Base-by-base conservation (phyloP, 495 filamentous ascomycete species). In the Acidiella bohemica region DNA sequence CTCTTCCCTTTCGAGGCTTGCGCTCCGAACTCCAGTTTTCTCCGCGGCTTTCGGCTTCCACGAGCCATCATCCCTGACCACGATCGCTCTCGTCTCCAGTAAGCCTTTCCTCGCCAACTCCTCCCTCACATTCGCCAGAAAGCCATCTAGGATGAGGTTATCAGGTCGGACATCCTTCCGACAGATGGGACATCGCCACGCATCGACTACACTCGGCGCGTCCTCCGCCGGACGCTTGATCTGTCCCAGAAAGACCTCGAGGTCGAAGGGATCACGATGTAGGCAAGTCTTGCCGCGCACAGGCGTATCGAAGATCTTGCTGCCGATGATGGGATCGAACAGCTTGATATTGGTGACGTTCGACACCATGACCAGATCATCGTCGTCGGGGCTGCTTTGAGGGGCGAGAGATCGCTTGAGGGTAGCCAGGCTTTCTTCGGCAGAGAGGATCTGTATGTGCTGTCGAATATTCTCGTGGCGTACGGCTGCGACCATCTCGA, bases 231-330 rank as follows among this genome's bases (percentile, higher is more conserved):
- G 36, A 14, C 24, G 16, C 36, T 12, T n/a, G 26, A 4, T 11
- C 22, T 33, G 31, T 14, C 5, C 4, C 24, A 95, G 67, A 61
- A 80, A 93, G 0, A 72, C 84, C 19, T 84, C 72, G 17, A 90
- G 76, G 55, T 95, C 87, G 54, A 95, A 93, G 55, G 83, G 92
- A 58, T 93, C 83, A 25, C 73, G 60, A 55, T 95, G 87, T 5
- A 60, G 59, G 56, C 76, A 81, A 12, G 31, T 32, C 5, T 46
- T 59, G 11, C 81, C 74, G 13, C 85, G 76, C 5, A 72, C 81
- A 3, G 86, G 85, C 0, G 70, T 61, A 2, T 71, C 61, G 53
- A 80, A 85, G n/a, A 92, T 72, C 3, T 58, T 59, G 37, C 19
- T 42, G 0, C 73, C 67, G 34, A 66, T 76, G 57, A 82, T 85